Evolutionary conservation across 2,329 filamentous ascomycete species (phyloP).

Genomic region (Sclerotinia trifoliorum): DNA sequence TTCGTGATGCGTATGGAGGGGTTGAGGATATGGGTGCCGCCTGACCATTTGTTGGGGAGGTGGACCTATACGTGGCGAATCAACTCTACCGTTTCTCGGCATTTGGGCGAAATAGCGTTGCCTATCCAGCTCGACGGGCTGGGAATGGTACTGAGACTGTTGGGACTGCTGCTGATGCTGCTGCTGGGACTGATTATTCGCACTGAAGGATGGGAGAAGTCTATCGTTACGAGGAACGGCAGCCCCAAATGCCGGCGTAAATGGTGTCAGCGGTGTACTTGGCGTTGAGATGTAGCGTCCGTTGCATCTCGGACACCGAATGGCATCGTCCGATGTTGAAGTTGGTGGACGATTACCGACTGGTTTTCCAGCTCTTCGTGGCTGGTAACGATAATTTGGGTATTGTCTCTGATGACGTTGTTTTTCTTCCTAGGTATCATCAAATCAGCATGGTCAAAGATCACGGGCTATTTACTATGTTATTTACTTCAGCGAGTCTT

Average conservation of each 20-base stretch:
- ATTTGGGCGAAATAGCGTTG: slow-evolving; percentile 30
- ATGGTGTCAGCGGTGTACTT: slow-evolving; percentile 39
- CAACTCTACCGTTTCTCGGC: slow-evolving; percentile 32
- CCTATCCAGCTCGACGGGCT: slow-evolving; percentile 28
- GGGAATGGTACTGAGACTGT: slow-evolving; percentile 22
- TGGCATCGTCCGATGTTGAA: slow-evolving; percentile 48
- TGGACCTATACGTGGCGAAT: slow-evolving; percentile 31
- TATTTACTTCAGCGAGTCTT: slow-evolving; percentile 70
- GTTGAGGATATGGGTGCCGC: slow-evolving; percentile 31
- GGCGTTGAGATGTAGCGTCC: slow-evolving; percentile 47
- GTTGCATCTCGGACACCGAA: slow-evolving; percentile 68
- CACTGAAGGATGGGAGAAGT: slow-evolving; percentile 29
- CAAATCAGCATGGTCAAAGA: neutral
- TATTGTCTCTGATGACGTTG: slow-evolving; percentile 83
- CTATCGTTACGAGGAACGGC: slow-evolving; percentile 27
- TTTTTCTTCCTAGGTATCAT: slow-evolving; percentile 70
- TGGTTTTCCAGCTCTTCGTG: slow-evolving; percentile 44
- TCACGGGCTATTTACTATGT: neutral
- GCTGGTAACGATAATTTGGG: slow-evolving; percentile 92
- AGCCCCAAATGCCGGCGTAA: slow-evolving; percentile 31
- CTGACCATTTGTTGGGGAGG: slow-evolving; percentile 29
- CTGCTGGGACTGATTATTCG: slow-evolving; percentile 5
- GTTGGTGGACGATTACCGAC: slow-evolving; percentile 31
- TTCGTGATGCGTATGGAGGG: slow-evolving; percentile 39
- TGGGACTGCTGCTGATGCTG: neutral